Conservation (phyloP, 345 rosid genomes). For the Capsella bursapastoris region DNA sequence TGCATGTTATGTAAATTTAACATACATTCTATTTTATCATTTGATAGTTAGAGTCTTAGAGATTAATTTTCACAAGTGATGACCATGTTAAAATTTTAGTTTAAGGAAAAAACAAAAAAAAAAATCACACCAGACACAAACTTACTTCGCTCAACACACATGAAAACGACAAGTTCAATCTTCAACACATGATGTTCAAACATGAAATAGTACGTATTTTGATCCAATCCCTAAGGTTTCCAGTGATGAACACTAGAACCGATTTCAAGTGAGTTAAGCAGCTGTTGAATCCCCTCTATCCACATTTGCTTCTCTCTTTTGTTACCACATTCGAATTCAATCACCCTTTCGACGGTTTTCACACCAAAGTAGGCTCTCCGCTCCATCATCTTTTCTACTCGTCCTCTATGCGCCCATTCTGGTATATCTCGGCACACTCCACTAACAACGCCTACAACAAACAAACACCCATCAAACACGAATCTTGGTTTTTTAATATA, state of each 20-base stretch:
- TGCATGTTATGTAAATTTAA: no score
- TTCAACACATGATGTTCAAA: slow-evolving; percentile 25
- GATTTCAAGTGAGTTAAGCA: slow-evolving; percentile 54
- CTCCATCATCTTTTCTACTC: slow-evolving; percentile 44
- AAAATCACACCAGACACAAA: slow-evolving; percentile 4
- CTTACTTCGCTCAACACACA: slow-evolving; percentile 9
- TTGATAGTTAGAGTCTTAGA: no score
- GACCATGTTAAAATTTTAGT: no score
- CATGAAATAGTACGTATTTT: not conserved
- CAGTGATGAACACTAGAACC: slow-evolving; percentile 35
- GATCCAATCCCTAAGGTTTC: slow-evolving; percentile 21
- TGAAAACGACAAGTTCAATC: slow-evolving; percentile 20
- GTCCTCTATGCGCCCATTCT: slow-evolving; percentile 66
- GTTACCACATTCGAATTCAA: slow-evolving; percentile 81
- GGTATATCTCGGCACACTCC: slow-evolving; percentile 68
- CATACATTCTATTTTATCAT: no score
- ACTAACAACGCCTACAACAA: slow-evolving; percentile 59
- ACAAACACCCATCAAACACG: not conserved
- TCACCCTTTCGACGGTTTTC: slow-evolving; percentile 66
- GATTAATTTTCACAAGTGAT: no score
- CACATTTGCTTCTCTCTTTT: slow-evolving; percentile 75
- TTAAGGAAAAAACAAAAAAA: no score
- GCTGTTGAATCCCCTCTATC: slow-evolving; percentile 76
- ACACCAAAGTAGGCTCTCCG: slow-evolving; percentile 78
- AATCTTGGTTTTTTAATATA: not conserved